Evolutionary conservation across 164 flowering plant species (phyloP).

Genomic region (Buxus sempervirens): DNA sequence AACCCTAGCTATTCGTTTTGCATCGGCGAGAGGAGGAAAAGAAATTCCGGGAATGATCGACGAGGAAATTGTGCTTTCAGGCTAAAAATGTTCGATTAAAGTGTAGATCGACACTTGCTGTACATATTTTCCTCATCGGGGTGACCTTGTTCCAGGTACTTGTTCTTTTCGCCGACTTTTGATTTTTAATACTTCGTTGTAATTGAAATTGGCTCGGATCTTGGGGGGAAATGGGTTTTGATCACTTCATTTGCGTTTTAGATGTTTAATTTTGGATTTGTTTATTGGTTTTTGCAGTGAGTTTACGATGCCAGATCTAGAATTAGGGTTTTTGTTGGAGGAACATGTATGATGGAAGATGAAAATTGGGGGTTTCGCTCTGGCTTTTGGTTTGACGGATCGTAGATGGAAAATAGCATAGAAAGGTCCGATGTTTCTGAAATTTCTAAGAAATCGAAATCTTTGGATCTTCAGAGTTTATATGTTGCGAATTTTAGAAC

Average conservation of each 20-base stretch:
- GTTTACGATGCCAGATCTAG: slow-evolving; percentile 46
- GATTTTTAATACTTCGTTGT: slow-evolving; percentile 8
- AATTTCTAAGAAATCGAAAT: slow-evolving; percentile 47
- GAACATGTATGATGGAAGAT: slow-evolving; percentile 48
- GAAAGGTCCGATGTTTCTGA: slow-evolving; percentile 40
- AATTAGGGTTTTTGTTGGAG: slow-evolving; percentile 20
- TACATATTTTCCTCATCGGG: background rate
- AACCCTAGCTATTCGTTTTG: slow-evolving; percentile 52
- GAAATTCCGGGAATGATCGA: slow-evolving; percentile 12
- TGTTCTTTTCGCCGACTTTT: background rate
- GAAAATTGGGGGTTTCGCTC: slow-evolving; percentile 34
- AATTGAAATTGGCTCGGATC: background rate
- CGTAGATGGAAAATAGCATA: slow-evolving; percentile 72
- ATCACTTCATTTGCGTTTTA: slow-evolving; percentile 7
- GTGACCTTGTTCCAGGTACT: slow-evolving; percentile 39
- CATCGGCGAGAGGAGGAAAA: slow-evolving; percentile 21
- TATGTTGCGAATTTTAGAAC: slow-evolving; percentile 31
- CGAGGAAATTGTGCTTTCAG: slow-evolving; percentile 17
- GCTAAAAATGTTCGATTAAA: background rate
- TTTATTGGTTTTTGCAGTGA: slow-evolving; percentile 14
- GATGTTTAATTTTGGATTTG: slow-evolving; percentile 14
- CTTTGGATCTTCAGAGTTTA: slow-evolving; percentile 61
- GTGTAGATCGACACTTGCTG: background rate
- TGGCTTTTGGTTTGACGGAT: slow-evolving; percentile 28
- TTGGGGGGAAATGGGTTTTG: slow-evolving; percentile 10